Evolutionary conservation across 1,284 basidiomycete species (phyloP).

Genomic region (Jaminaea rosea): DNA sequence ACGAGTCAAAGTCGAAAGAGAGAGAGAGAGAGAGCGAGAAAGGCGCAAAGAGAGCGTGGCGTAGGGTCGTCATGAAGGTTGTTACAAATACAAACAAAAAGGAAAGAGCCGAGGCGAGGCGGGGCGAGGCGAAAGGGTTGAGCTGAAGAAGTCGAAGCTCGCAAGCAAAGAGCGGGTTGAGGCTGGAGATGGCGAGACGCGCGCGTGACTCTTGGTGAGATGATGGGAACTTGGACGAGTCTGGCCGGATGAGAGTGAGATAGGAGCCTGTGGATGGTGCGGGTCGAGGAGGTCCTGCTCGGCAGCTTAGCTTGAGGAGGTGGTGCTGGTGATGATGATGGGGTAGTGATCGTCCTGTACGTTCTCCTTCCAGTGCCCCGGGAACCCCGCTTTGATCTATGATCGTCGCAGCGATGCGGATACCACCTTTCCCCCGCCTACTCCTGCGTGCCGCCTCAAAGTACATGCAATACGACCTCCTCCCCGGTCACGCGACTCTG

Average conservation of each 20-base stretch:
- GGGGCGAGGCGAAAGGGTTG: not conserved
- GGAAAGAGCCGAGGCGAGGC: not conserved
- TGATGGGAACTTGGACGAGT: no score
- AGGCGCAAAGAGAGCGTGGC: not conserved
- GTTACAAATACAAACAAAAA: not conserved
- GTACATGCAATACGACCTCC: conserved; percentile 19
- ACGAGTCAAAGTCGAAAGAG: no score
- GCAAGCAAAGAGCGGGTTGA: not conserved
- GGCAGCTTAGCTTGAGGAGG: not conserved
- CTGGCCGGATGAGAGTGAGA: no score
- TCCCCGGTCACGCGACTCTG: conserved; percentile 4
- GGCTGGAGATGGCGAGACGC: not conserved
- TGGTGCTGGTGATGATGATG: no score
- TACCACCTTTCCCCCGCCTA: not conserved
- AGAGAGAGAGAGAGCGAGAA: not conserved
- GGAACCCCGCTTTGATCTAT: not conserved
- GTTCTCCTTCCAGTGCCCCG: no score
- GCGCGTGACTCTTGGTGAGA: no score
- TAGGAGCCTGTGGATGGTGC: no score
- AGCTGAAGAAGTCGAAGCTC: not conserved
- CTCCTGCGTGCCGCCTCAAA: conserved; percentile 7
- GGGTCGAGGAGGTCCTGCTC: no score
- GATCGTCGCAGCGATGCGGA: not conserved
- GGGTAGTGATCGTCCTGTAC: no score
- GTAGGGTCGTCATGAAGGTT: not conserved